A percentile compares a stretch with the other conserved stretches of the same genome.
These are phyloP conservation scores for Fonsecaea nubica DNA, from an alignment of 2,329 filamentous ascomycete genomes.

Conservation along the genomic window DNA sequence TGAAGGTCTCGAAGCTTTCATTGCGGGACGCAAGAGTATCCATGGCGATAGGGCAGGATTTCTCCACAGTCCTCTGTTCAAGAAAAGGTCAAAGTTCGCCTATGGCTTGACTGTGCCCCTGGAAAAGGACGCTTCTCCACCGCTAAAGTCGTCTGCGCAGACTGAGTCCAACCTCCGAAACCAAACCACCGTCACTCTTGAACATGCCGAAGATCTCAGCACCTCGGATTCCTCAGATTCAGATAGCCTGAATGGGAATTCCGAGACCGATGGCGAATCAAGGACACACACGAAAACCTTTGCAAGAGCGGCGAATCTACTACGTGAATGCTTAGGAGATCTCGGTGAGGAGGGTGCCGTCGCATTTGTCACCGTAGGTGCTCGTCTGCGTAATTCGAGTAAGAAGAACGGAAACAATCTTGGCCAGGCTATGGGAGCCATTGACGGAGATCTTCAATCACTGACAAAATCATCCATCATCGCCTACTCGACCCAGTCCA, in stretches of 20 bases:
- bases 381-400: constrained; percentile 15
- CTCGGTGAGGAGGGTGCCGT: constrained; percentile 56
- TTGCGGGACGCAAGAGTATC: constrained; percentile 42
- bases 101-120: background rate
- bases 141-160: background rate
- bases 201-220: constrained; percentile 17
- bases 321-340: constrained; percentile 55
- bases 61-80: constrained; percentile 20
- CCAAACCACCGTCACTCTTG: constrained; percentile 4
- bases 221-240: constrained; percentile 40
- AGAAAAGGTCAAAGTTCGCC: constrained; percentile 13
- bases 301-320: constrained; percentile 55
- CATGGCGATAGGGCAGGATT: constrained; percentile 40
- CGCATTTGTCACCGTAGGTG: constrained; percentile 49
- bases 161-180: background rate
- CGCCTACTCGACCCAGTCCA: constrained; percentile 28
- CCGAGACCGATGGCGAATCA: constrained; percentile 38
- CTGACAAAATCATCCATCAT: constrained; percentile 11
- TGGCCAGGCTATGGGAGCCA: background rate
- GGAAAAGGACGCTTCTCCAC: constrained; percentile 2
- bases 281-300: constrained; percentile 54
- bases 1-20: constrained; percentile 41
- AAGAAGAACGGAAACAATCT: constrained; percentile 7
- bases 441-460: background rate
- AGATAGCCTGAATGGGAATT: constrained; percentile 46